These are phyloP conservation scores for Hygrocybe coccinea DNA, from an alignment of 768 basidiomycete species.

Conservation along the genomic window DNA sequence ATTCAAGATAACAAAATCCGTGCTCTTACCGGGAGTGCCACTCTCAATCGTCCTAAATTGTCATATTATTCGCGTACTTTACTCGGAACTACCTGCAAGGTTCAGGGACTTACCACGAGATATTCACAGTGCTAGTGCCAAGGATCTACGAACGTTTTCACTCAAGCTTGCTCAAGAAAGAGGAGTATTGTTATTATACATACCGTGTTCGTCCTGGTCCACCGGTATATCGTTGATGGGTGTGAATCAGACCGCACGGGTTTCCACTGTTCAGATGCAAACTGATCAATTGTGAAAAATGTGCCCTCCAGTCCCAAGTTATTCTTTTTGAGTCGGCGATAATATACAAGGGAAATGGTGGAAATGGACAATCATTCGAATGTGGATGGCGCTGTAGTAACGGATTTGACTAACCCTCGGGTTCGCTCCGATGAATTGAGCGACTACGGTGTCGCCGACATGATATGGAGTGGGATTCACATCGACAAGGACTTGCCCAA, in stretches of 20 bases:
- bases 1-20: conserved; percentile 3
- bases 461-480: conserved; percentile 48
- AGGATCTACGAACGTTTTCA: conserved; percentile 35
- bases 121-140: conserved; percentile 59
- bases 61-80: too few species aligned
- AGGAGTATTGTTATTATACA: too few species aligned
- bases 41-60: conserved; percentile 55
- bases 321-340: conserved; percentile 42
- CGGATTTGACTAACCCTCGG: conserved; percentile 52
- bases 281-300: conserved; percentile 62
- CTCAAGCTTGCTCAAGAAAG: neutral
- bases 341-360: too few species aligned
- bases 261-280: conserved; percentile 47
- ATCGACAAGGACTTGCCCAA: conserved; percentile 59
- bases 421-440: conserved; percentile 70
- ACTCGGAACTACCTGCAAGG: neutral
- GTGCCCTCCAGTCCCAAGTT: conserved; percentile 71
- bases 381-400: conserved; percentile 1
- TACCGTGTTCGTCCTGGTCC: conserved; percentile 55
- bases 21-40: conserved; percentile 47
- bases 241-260: conserved; percentile 70
- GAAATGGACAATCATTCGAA: neutral
- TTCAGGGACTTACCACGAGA: conserved; percentile 51
- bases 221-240: conserved; percentile 65
- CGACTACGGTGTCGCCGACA: conserved; percentile 54